Base-by-base conservation (phyloP, 2,329 filamentous ascomycete genomes). In the Microcyclosporella mali region DNA sequence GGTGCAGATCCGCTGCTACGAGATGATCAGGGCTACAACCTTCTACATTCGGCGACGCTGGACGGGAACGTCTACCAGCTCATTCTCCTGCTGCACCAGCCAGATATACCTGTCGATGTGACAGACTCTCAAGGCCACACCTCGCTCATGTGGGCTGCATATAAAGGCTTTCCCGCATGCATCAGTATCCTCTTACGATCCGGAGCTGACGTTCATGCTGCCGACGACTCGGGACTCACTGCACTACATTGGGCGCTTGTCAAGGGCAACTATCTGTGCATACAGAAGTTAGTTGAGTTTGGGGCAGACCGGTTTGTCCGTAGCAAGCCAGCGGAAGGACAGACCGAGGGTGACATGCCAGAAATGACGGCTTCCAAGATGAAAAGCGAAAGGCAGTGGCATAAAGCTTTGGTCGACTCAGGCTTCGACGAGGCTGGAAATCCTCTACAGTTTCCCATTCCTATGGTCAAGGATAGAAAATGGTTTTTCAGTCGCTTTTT, bases 11-110 rank as follows among this genome's bases (percentile, higher is more conserved):
- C 90, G 45, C 80, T 95, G 40, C 78, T 95, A 51, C 88, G 85
- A 60, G 92, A 98, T 63, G 82, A 88, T 37, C 89, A 97, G 71
- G 92, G 92, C 59, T 98, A 97, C 73, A 98, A 98, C 64, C 92
- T 95, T 40, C 78, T 98, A 17, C 92, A 98, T 65, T 88, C 95
- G 47, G 92, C 90, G 34, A 97, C 90, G 0, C 94, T 98, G 61
- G 94, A 97, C 64, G 92, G 92, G 54, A 97, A 95, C 64, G 85
- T 94, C 15, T 84, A 94, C 53, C 78, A 97, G 45, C 77, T 98
- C 19, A 81, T 89, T 37, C 77, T 98, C 1, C 78, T 98, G 6
- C 77, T 98, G 17, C 92, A 98, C 68, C 89, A 95, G 61, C 58
- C 61, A 12, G 88, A 92, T 60, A 92, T 98, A 47, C 87, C 88